Percentiles rank a stretch among this genome's conserved stretches.
Evolutionary conservation across 2,329 filamentous ascomycete genomes (phyloP).

Genomic region (Fusarium austroafricanum): DNA sequence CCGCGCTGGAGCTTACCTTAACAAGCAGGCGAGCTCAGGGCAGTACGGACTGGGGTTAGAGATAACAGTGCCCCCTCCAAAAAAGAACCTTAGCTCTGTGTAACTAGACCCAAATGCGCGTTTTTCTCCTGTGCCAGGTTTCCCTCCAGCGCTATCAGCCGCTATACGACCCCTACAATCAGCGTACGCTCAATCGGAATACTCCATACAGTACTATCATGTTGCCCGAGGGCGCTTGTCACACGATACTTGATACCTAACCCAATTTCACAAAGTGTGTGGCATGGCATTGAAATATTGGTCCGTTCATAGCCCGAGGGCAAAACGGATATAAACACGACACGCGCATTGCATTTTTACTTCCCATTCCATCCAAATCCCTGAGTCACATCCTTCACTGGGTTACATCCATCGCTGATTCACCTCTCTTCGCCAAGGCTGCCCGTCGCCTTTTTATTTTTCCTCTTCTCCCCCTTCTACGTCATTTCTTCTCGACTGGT

Average conservation of each 20-base stretch:
- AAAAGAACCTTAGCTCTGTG: conserved; percentile 20
- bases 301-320: conserved; percentile 22
- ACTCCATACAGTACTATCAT: conserved; percentile 31
- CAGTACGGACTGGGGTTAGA: conserved; percentile 20
- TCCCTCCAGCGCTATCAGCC: background rate
- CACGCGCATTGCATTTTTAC: conserved; percentile 1
- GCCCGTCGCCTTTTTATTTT: conserved; percentile 36
- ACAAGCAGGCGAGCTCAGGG: background rate
- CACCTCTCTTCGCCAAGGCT: conserved; percentile 17
- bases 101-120: conserved; percentile 26
- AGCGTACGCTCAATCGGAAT: conserved; percentile 3
- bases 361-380: background rate
- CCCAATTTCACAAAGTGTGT: conserved; percentile 1
- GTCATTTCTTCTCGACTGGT: conserved; percentile 35
- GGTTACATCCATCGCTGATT: too few species aligned
- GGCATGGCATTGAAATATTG: background rate
- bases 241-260: conserved; percentile 20
- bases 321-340: conserved; percentile 33
- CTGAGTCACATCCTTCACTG: background rate
- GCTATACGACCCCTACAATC: conserved; percentile 4
- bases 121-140: conserved; percentile 24
- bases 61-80: conserved; percentile 33
- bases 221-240: background rate
- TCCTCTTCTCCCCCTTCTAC: background rate
- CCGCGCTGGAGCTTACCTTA: background rate